Evolutionary conservation across 1,284 basidiomycete species (phyloP), one percentile per base, ranked within the genome.

Genomic region (Cutaneotrichosporon arboriforme): DNA sequence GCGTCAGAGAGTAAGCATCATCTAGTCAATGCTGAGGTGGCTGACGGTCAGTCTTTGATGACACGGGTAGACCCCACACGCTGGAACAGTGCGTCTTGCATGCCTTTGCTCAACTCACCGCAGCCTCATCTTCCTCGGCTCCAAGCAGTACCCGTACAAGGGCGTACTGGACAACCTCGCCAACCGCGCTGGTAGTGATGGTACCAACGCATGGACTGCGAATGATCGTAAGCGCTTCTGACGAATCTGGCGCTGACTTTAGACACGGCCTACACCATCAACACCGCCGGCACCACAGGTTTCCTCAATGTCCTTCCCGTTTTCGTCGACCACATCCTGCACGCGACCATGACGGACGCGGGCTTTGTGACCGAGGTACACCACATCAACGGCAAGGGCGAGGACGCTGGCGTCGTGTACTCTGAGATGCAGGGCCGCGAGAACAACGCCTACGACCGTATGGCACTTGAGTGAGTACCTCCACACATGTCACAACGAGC

Each of bases 361-460:
- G 90, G 90, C 42, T 97, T 91, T 64, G 80, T 88, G 13, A 98
- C 96, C 12, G 94, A 98, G 78, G 88, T 93, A 15, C 89, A 93
- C 72, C 93, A 97, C 73, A 84, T 97, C 65, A 88, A 97, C 72
- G 81, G 82, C 10, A 84, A 89, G 67, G 94, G 90, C 4, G 84
- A 94, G 66, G 85, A 98, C 68, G 88, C 90, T 10, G 96, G 96
- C 43, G 96, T 99, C 3, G 96, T 99, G 23, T 97, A 93, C 73
- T 90, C 87, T 64, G 89, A 94, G 77, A 99, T 99, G 96, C 94
- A 98, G 77, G 96, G 91, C 1, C 82, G 94, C 45, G 88, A 98
- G 77, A 97, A 97, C 68, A 90, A 88, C 4, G 83, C 88, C 0
- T 85, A 83, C 13, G 91, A 97, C 77, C 78, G 97, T 39, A 93